These are phyloP conservation scores for Nothophytophthora sp. DNA, from an alignment of 352 stramenopile species.

Conservation along the genomic window DNA sequence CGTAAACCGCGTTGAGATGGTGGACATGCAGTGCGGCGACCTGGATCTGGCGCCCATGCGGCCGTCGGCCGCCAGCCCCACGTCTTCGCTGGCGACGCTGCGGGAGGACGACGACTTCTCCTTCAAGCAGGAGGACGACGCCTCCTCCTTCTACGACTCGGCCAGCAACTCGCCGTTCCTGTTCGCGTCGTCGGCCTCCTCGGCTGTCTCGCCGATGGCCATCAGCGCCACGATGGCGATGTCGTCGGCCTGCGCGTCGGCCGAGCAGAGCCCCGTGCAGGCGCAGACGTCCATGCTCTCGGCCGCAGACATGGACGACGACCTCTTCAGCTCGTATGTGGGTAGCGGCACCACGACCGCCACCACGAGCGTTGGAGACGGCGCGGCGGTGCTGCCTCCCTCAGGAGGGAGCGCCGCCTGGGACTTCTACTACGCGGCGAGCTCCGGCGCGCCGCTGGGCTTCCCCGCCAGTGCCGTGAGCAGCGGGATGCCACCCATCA, in stretches of 20 bases:
- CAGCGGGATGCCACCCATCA: slow-evolving; percentile 12
- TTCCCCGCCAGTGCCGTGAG: slow-evolving; percentile 20
- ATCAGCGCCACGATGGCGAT: neutral
- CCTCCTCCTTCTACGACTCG: slow-evolving; percentile 16
- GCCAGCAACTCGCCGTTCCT: slow-evolving; percentile 8
- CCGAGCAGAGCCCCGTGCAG: neutral
- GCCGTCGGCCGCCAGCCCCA: slow-evolving; percentile 10
- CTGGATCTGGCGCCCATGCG: slow-evolving; percentile 2
- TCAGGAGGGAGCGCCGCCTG: slow-evolving; percentile 31
- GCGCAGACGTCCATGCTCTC: slow-evolving; percentile 11
- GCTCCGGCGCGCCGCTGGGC: slow-evolving; percentile 3
- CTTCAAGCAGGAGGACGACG: slow-evolving; percentile 30
- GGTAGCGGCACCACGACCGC: neutral
- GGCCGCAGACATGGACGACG: slow-evolving; percentile 40
- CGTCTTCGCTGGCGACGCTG: slow-evolving; percentile 18
- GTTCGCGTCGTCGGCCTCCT: slow-evolving; percentile 8
- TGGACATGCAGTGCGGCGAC: slow-evolving; percentile 20
- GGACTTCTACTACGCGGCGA: slow-evolving; percentile 49
- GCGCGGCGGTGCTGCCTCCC: too few species aligned
- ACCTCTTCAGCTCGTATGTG: slow-evolving; percentile 52
- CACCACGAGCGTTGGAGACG: too few species aligned
- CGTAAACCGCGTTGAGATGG: neutral
- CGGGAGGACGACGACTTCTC: slow-evolving; percentile 21
- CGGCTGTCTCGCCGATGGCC: neutral
- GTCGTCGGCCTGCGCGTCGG: neutral